Evolutionary conservation across 768 basidiomycete species (phyloP).

Genomic region (Coprinellus aureogranulatus): DNA sequence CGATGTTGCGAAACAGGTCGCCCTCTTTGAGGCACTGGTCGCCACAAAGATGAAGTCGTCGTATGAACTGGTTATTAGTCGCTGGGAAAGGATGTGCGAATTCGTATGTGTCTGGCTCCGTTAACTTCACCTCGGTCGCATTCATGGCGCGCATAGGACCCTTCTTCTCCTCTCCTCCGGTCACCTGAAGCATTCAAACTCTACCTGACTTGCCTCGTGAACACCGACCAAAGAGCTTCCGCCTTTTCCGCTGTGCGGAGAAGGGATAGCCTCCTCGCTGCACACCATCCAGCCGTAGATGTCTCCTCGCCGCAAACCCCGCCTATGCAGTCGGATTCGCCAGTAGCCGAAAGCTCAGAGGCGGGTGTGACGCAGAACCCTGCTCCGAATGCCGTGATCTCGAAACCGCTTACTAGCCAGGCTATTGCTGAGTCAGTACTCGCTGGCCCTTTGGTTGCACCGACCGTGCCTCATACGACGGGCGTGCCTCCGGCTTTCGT

Average conservation of each 20-base stretch:
- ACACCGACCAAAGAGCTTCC: constrained; percentile 52
- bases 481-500: constrained; percentile 34
- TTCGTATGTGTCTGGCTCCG: constrained; percentile 53
- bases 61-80: constrained; percentile 67
- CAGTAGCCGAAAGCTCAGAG: constrained; percentile 6
- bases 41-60: constrained; percentile 65
- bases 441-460: constrained; percentile 26
- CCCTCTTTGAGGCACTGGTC: constrained; percentile 63
- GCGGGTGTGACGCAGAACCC: constrained; percentile 8
- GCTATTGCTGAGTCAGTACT: constrained; percentile 50
- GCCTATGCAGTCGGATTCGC: background rate
- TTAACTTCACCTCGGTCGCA: background rate
- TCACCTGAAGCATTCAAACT: constrained; percentile 72
- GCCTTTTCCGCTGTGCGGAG: constrained; percentile 66
- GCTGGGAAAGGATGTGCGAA: constrained; percentile 84
- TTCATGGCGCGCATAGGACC: constrained; percentile 46
- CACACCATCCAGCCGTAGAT: constrained; percentile 20
- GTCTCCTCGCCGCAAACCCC: constrained; percentile 2
- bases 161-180: constrained; percentile 63
- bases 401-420: constrained; percentile 31
- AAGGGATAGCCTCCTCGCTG: constrained; percentile 60
- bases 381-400: constrained; percentile 5
- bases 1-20: constrained; percentile 67
- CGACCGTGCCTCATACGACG: constrained; percentile 20
- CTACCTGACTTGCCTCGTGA: constrained; percentile 70